phyloP scores from a whole-genome alignment of 2,329 filamentous ascomycete species.

The Microdochium bolleyi region DNA sequence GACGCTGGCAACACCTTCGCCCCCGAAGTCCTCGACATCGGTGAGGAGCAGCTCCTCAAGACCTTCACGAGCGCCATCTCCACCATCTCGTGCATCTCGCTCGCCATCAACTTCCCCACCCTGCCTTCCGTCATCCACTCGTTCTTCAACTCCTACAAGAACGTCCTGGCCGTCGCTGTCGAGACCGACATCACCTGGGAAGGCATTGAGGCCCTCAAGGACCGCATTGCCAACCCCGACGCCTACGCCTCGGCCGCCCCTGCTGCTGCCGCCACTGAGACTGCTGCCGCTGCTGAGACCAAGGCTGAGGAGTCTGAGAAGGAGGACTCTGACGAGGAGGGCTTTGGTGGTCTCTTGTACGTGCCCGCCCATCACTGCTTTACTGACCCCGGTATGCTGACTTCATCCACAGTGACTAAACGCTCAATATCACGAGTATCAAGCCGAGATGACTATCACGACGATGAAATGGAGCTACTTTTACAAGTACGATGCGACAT shows the following conservation, averaged over 20 bases:
- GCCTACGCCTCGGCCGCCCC: conserved; percentile 84
- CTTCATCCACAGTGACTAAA: conserved; percentile 40
- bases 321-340: conserved; percentile 60
- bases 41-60: conserved; percentile 88
- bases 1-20: conserved; percentile 93
- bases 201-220: conserved; percentile 96
- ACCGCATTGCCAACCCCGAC: conserved; percentile 98
- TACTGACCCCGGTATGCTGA: conserved; percentile 24
- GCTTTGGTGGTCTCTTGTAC: conserved; percentile 77
- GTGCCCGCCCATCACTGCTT: conserved; percentile 14
- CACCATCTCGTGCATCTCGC: conserved; percentile 83
- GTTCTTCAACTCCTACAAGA: conserved; percentile 97
- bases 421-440: conserved; percentile 13
- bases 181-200: conserved; percentile 90
- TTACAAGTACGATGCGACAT: conserved; percentile 24
- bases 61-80: conserved; percentile 72
- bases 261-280: conserved; percentile 48
- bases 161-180: conserved; percentile 80
- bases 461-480: conserved; percentile 23
- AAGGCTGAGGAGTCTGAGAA: conserved; percentile 61
- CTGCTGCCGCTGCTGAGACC: conserved; percentile 46
- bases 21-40: conserved; percentile 79
- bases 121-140: conserved; percentile 95
- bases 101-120: conserved; percentile 92
- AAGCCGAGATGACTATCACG: background rate